Conservation (phyloP, 2,329 filamentous ascomycete species). For the Sporothrix variecibatus region DNA sequence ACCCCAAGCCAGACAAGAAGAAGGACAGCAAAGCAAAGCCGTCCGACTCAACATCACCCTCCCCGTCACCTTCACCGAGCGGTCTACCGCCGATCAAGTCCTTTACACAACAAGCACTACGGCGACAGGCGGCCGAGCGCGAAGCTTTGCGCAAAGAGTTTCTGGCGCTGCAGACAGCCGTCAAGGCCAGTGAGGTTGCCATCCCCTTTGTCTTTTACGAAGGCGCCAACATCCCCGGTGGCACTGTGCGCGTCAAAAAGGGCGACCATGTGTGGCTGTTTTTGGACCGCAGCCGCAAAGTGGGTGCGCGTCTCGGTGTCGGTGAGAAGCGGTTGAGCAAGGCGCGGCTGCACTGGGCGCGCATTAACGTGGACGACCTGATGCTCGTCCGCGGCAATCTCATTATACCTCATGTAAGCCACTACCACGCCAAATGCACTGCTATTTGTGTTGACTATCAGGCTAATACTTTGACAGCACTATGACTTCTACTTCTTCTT, state of each 20-base stretch:
- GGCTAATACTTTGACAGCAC: constrained; percentile 60
- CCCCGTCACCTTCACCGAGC: constrained; percentile 62
- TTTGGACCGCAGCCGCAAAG: constrained; percentile 85
- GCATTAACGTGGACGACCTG: constrained; percentile 91
- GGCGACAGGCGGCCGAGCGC: constrained; percentile 73
- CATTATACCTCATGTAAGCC: constrained; percentile 88
- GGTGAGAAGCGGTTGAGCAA: constrained; percentile 65
- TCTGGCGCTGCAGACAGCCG: constrained; percentile 75
- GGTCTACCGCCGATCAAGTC: constrained; percentile 65
- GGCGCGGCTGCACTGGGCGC: constrained; percentile 80
- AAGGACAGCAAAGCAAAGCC: constrained; percentile 27
- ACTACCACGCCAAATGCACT: neutral
- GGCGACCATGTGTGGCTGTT: constrained; percentile 93
- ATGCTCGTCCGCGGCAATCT: constrained; percentile 89
- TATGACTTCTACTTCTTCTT: constrained; percentile 98
- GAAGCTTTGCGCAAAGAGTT: constrained; percentile 80
- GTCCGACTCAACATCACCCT: constrained; percentile 32
- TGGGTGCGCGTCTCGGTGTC: constrained; percentile 80
- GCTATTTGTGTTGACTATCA: neutral
- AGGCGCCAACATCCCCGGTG: constrained; percentile 84
- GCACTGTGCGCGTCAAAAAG: constrained; percentile 84
- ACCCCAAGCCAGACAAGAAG: constrained; percentile 33
- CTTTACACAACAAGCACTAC: constrained; percentile 63
- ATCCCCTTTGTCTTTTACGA: constrained; percentile 98
- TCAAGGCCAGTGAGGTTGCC: constrained; percentile 85